Percentiles rank a stretch among this genome's conserved stretches.
phyloP scores from a whole-genome alignment of 2,329 filamentous ascomycete species.

The Sclerotinia sclerotiorum region DNA sequence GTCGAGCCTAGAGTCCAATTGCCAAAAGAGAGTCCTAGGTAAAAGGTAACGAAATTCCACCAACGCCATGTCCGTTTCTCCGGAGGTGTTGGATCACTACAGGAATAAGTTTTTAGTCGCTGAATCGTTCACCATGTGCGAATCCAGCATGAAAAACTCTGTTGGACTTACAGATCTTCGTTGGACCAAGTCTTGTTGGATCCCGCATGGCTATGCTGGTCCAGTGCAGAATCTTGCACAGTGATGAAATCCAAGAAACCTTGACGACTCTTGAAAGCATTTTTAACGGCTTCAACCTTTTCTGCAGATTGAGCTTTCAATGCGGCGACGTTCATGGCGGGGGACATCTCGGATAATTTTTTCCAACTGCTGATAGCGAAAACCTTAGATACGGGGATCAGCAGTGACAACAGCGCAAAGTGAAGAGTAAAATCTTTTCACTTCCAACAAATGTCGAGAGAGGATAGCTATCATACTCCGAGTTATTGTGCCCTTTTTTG shows the following conservation, averaged over 20 bases:
- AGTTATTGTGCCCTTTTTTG: not conserved
- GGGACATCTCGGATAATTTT: constrained; percentile 26
- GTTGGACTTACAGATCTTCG: constrained; percentile 41
- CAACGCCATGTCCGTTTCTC: constrained; percentile 36
- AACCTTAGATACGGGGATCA: not conserved
- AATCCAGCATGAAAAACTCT: constrained; percentile 8
- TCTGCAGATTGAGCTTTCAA: constrained; percentile 23
- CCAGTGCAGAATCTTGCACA: constrained; percentile 33
- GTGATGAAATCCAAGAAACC: constrained; percentile 31
- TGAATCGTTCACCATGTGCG: constrained; percentile 5
- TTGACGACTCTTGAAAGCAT: constrained; percentile 30
- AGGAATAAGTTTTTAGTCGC: constrained; percentile 25
- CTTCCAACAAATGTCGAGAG: not conserved
- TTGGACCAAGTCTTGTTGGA: constrained; percentile 32
- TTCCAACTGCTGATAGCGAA: not conserved
- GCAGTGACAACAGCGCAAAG: not conserved
- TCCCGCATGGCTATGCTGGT: constrained; percentile 32
- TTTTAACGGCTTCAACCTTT: constrained; percentile 30
- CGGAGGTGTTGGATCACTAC: constrained; percentile 39
- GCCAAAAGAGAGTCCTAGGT: constrained; percentile 44
- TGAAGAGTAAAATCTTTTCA: not conserved
- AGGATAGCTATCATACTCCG: not conserved
- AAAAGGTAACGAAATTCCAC: constrained; percentile 46
- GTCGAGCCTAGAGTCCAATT: constrained; percentile 46
- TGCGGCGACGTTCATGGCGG: constrained; percentile 22